A percentile compares a stretch with the other conserved stretches of the same genome.
phyloP scores from a whole-genome alignment of 331 rosid genomes.

The Rhamnella rubrinervis region DNA sequence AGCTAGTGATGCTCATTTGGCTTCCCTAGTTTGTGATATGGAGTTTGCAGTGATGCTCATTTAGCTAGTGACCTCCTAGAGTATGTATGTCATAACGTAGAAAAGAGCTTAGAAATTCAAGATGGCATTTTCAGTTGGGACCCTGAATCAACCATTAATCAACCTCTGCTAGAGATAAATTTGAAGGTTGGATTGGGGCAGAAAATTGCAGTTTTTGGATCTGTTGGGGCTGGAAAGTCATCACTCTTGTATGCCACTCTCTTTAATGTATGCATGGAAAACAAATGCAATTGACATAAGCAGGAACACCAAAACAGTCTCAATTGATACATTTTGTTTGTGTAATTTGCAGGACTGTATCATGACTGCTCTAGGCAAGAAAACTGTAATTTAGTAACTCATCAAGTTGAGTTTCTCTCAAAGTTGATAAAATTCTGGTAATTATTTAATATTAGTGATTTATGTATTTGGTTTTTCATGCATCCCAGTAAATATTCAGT shows the following conservation, averaged over 20 bases:
- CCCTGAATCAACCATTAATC: conserved; percentile 30
- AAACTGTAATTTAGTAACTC: conserved; percentile 84
- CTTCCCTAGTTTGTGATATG: conserved; percentile 56
- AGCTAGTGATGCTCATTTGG: conserved; percentile 71
- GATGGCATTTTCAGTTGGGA: conserved; percentile 67
- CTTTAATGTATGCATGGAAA: conserved; percentile 49
- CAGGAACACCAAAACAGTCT: neutral
- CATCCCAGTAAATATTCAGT: neutral
- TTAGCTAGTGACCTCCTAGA: too few species aligned
- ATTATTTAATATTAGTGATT: neutral
- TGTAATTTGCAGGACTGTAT: conserved; percentile 65
- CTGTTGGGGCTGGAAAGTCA: conserved; percentile 86
- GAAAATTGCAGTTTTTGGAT: conserved; percentile 71
- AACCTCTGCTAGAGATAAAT: conserved; percentile 49
- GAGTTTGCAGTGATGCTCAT: conserved; percentile 59
- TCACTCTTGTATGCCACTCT: conserved; percentile 62
- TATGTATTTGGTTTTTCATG: neutral
- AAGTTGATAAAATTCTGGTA: conserved; percentile 70
- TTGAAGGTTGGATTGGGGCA: conserved; percentile 47
- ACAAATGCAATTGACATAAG: neutral
- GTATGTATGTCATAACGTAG: conserved; percentile 14
- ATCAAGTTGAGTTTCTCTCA: conserved; percentile 87
- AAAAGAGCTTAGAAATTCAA: conserved; percentile 35
- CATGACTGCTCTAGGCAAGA: conserved; percentile 55
- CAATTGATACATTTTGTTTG: neutral